These are phyloP conservation scores for Dendrobium catenatum DNA, from an alignment of 106 monocot species.

Conservation along the genomic window DNA sequence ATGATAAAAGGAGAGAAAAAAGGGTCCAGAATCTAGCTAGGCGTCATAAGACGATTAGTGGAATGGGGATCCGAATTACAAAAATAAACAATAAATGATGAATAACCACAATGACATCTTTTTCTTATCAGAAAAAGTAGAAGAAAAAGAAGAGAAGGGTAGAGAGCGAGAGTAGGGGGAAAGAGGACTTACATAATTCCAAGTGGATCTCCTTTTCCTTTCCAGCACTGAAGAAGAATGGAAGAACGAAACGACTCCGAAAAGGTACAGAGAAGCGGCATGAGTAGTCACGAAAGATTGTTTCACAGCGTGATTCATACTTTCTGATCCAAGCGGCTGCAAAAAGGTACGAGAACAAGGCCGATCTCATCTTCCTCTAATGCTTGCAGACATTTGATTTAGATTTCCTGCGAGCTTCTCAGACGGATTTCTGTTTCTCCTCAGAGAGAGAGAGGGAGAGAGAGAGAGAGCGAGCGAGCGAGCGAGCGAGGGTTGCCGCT, in stretches of 20 bases:
- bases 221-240: conserved; percentile 37
- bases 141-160: neutral
- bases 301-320: neutral
- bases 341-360: neutral
- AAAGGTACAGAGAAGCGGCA: neutral
- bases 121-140: neutral
- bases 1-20: neutral
- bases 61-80: neutral
- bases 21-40: neutral
- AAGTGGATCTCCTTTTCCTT: conserved; percentile 28
- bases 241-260: conserved; percentile 18
- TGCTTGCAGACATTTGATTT: no score
- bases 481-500: no score
- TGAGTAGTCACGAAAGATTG: neutral
- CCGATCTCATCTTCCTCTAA: no score
- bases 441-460: no score
- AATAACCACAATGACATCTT: neutral
- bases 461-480: no score
- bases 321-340: neutral
- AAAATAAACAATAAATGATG: neutral
- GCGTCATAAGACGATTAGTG: neutral
- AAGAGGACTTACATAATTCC: conserved; percentile 22
- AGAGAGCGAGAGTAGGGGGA: neutral
- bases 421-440: no score
- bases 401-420: no score